A percentile compares a stretch with the other conserved stretches of the same genome.
phyloP scores from a whole-genome alignment of 108 stramenopile genomes.

The Nitzschia sp. region DNA sequence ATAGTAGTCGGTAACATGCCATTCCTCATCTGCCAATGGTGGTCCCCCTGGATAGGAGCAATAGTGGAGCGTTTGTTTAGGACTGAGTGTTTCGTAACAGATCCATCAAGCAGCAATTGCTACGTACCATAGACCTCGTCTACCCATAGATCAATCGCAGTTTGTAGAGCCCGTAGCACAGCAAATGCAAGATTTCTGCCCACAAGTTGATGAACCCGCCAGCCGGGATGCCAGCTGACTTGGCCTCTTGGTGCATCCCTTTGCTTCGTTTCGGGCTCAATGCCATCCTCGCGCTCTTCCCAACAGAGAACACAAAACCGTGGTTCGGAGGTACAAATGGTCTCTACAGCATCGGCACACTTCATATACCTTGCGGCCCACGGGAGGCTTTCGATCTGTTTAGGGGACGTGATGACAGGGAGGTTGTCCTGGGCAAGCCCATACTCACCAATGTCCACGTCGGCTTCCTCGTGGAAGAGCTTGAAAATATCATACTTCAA shows the following conservation, averaged over 20 bases:
- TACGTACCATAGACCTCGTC: constrained; percentile 58
- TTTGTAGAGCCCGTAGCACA: constrained; percentile 60
- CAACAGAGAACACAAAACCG: constrained; percentile 63
- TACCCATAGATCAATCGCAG: constrained; percentile 60
- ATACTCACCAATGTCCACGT: constrained; percentile 68
- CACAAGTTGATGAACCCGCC: constrained; percentile 66
- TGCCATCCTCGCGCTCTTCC: constrained; percentile 49
- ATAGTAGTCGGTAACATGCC: constrained; percentile 67
- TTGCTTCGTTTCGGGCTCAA: constrained; percentile 36
- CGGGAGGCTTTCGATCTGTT: constrained; percentile 50
- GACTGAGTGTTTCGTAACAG: background rate
- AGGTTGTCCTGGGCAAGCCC: constrained; percentile 53
- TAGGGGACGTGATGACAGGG: constrained; percentile 37
- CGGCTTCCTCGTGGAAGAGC: constrained; percentile 58
- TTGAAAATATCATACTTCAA: constrained; percentile 53
- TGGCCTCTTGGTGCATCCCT: constrained; percentile 16
- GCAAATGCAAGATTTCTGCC: constrained; percentile 59
- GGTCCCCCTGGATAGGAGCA: constrained; percentile 47
- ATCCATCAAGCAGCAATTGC: background rate
- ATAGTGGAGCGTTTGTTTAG: background rate
- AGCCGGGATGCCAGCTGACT: constrained; percentile 67
- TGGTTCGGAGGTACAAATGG: constrained; percentile 44
- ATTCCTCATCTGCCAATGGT: constrained; percentile 72
- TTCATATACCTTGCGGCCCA: constrained; percentile 63
- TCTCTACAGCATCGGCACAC: constrained; percentile 39